Evolutionary conservation across 2,329 filamentous ascomycete species (phyloP), one percentile per base, ranked within the genome.

Genomic region (Penicillium digitatum): DNA sequence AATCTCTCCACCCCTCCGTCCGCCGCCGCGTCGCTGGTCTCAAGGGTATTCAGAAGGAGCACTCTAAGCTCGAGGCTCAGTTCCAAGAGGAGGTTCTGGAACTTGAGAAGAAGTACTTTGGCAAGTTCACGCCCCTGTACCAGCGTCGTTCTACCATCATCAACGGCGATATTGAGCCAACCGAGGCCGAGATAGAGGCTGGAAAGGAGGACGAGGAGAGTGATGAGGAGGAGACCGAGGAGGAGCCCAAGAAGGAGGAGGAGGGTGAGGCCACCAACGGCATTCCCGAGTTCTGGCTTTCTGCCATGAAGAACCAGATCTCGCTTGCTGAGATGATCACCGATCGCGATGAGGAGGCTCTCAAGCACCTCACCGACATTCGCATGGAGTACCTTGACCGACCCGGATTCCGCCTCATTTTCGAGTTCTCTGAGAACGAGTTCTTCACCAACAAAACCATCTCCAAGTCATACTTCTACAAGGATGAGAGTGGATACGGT

Each of bases 381-480:
- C 91, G 93, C 72, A 96, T 99, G 93, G 93, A 99, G 79, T 99
- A 99, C 74, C 89, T 97, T 64, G 93, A 99, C 77, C 92, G 93
- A 73, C 94, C 94, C 45, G 94, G 94, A 60, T 99, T 99, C 89
- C 89, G 90, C 63, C 85, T 99, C 55, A 96, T 99, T 76, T 99
- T 99, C 73, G 92, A 96, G 71, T 99, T 99, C 66, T 83, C 86
- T 54, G 87, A 93, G 71, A 99, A 99, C 77, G 89, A 95, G 62
- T 97, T 87, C 79, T 99, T 99, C 84, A 88, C 86, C 75, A 97
- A 99, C 84, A 96, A 95, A 82, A 89, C 84, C 66, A 86, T 99
- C 75, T 91, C 90, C 71, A 99, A 99, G 85, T 96, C 93, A 56
- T 99, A 99, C 79, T 97, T 86, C 81, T 99, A 99, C 80, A 93